Conservation (phyloP, 1,139 yeast genomes). For the Magnusiomyces suaveolens region DNA sequence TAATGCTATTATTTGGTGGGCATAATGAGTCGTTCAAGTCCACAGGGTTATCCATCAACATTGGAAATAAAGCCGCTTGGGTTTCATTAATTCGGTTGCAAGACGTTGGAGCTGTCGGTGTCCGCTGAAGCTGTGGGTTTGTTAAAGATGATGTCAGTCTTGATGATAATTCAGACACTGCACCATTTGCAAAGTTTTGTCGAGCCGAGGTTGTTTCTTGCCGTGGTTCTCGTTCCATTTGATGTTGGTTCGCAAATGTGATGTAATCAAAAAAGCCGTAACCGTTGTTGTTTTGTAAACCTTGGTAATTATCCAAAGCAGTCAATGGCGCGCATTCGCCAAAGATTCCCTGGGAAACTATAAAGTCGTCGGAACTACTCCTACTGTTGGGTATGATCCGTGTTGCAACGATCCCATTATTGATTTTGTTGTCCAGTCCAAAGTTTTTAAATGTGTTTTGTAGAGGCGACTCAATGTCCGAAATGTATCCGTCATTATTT, state of each 20-base stretch:
- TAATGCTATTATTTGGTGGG: too few relatives aligned
- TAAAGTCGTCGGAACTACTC: slow-evolving; percentile 9
- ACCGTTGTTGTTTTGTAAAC: slow-evolving; percentile 6
- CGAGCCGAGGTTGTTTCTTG: not conserved
- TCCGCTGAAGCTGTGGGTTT: too few relatives aligned
- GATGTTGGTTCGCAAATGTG: not conserved
- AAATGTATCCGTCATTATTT: slow-evolving; percentile 1
- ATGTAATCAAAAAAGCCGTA: slow-evolving; percentile 7
- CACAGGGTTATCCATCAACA: slow-evolving; percentile 11
- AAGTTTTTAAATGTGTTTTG: not conserved
- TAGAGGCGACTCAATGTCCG: slow-evolving; percentile 2
- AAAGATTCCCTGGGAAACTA: slow-evolving; percentile 5
- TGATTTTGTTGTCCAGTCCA: too few relatives aligned
- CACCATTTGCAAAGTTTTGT: not conserved
- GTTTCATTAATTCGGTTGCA: not conserved
- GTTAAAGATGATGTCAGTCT: too few relatives aligned
- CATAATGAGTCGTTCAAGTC: not conserved
- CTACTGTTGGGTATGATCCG: not conserved
- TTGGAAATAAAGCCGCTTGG: slow-evolving; percentile 13
- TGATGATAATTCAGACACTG: too few relatives aligned
- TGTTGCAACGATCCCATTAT: not conserved
- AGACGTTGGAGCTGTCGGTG: not conserved
- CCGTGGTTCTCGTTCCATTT: not conserved
- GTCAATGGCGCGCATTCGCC: slow-evolving; percentile 14
- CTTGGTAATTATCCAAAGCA: slow-evolving; percentile 14